Base-by-base conservation (phyloP, 1,284 basidiomycete genomes). In the Cutaneotrichosporon cavernicola region DNA sequence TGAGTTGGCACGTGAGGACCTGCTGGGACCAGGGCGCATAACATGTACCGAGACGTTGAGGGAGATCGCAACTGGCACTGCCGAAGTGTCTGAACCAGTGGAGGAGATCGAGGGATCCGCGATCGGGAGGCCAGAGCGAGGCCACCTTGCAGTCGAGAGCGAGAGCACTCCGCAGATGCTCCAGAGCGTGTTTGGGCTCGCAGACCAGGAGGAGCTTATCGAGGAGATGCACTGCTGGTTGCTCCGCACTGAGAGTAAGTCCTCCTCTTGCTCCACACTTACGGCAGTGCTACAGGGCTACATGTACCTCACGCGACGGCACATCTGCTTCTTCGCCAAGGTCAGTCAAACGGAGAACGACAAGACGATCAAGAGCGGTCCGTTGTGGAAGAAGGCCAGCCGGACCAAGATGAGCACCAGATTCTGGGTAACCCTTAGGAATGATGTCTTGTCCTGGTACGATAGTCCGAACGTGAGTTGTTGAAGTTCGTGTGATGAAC, bases 271-370 rank as follows among this genome's bases (percentile, higher is more conserved):
- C 6, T 18, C 43, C 3, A 6, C 5, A 61, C 58, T 58, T 30
- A 60, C 56, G 36, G 68, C 63, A 93, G 90, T 98, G 72, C 84
- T 99, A 22, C 94, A 98, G 81, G 95, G 95, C 18, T 97, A 96
- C 77, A 90, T 98, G 86, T 99, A 96, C 78, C 83, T 98, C 52
- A 97, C 96, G 2, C 90, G 90, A 69, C 87, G 88, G 5, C 91
- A 96, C 74, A 80, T 98, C 31, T 97, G 95, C 81, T 99, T 98
- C 83, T 98, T 97, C 77, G 96, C 96, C 0, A 93, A 96, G 76
- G 89, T 99, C 85, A 91, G 91, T 8, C 84, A 87, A 22, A 84
- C 21, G 9, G 69, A 94, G 90, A 89, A 92, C 73, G 88, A 92
- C 43, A 46, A 46, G 83, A 82, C 94, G 0, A 84, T 94, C 56